Conservation (phyloP, 345 rosid species). For the Ceriops tagal region DNA sequence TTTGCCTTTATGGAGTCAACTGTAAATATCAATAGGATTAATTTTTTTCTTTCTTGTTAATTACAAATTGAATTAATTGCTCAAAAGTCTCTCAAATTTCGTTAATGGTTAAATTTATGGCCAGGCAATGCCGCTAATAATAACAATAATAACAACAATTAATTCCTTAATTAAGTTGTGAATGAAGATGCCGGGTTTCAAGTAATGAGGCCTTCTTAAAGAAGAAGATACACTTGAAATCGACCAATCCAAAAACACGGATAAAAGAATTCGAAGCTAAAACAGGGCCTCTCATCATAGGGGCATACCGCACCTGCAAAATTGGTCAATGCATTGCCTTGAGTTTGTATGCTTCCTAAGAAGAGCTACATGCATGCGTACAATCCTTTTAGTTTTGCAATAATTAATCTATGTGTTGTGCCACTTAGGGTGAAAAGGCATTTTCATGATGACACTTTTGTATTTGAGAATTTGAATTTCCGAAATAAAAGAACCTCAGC, state of each 20-base stretch:
- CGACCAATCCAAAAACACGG: not conserved
- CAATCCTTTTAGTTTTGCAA: not conserved
- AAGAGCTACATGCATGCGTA: not conserved
- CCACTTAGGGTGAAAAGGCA: no score
- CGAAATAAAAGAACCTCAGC: no score
- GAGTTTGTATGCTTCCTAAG: not conserved
- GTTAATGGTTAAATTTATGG: no score
- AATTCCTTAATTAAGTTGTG: not conserved
- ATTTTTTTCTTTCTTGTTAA: no score
- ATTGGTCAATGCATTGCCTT: not conserved
- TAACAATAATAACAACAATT: not conserved
- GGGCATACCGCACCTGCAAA: not conserved
- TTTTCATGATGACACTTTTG: no score
- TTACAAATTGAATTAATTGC: no score
- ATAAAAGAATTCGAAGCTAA: not conserved
- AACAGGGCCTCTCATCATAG: not conserved
- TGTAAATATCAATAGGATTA: no score
- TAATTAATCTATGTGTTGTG: not conserved
- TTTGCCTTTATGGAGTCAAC: no score
- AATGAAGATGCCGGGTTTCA: not conserved
- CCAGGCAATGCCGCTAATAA: no score
- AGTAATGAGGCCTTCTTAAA: not conserved
- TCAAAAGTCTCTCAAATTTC: no score
- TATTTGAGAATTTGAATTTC: no score
- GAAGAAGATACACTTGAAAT: not conserved